Conservation (phyloP, 2,329 filamentous ascomycete species). For the Cordyceps fumosorosea region DNA sequence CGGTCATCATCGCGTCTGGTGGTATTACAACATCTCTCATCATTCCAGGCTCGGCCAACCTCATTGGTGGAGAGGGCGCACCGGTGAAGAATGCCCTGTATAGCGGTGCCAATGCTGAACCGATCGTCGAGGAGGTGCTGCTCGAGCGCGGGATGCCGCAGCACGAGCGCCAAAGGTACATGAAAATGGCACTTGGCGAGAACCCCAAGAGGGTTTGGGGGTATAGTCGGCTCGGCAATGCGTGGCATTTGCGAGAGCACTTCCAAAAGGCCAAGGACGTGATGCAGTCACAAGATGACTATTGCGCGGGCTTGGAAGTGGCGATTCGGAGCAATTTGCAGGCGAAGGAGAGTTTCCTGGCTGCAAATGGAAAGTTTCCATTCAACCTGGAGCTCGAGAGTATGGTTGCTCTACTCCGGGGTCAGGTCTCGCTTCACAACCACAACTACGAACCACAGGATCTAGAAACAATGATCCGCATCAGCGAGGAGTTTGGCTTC, state of each 20-base stretch:
- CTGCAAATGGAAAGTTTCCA: constrained; percentile 22
- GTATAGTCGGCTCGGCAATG: constrained; percentile 34
- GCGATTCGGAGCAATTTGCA: neutral
- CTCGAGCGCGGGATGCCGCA: constrained; percentile 32
- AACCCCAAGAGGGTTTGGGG: constrained; percentile 33
- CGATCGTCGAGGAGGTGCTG: constrained; percentile 35
- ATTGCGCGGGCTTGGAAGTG: constrained; percentile 11
- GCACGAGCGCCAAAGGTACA: constrained; percentile 28
- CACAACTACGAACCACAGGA: constrained; percentile 40
- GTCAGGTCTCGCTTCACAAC: constrained; percentile 34
- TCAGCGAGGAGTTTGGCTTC: constrained; percentile 37
- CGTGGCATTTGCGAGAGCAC: constrained; percentile 33
- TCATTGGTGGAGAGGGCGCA: constrained; percentile 39
- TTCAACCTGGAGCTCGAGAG: constrained; percentile 34
- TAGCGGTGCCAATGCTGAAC: constrained; percentile 28
- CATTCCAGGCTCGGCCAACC: constrained; percentile 36
- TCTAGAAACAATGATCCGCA: constrained; percentile 35
- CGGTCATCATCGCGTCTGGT: constrained; percentile 33
- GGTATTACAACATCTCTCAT: constrained; percentile 41
- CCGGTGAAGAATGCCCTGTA: constrained; percentile 34
- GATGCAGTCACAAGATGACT: constrained; percentile 30
- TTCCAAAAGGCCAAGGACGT: constrained; percentile 31
- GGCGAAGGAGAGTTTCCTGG: constrained; percentile 16
- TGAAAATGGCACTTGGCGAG: constrained; percentile 42
- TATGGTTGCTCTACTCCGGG: constrained; percentile 33